These are phyloP conservation scores for Scalesia atractyloides DNA, from an alignment of 129 eudicot species.

Conservation along the genomic window DNA sequence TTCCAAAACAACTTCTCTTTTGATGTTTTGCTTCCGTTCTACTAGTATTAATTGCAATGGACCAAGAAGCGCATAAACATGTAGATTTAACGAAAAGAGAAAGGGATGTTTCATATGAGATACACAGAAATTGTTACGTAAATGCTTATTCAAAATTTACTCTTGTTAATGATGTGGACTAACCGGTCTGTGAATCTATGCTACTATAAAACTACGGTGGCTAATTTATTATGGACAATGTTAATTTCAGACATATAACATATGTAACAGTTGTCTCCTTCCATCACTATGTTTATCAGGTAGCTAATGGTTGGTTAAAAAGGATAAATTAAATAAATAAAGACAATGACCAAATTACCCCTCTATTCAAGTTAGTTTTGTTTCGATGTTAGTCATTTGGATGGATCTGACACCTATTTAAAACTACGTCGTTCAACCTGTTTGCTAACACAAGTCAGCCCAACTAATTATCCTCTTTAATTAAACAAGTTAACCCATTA, in stretches of 20 bases:
- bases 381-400: too few relatives aligned
- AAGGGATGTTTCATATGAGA: constrained; percentile 4
- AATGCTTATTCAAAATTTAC: background rate
- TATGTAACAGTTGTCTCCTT: background rate
- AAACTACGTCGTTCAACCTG: too few relatives aligned
- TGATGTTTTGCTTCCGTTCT: background rate
- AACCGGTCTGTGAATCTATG: constrained; percentile 15
- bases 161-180: background rate
- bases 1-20: too few relatives aligned
- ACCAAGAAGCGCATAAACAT: background rate
- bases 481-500: too few relatives aligned
- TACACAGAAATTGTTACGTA: background rate
- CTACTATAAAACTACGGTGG: constrained; percentile 12
- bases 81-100: background rate
- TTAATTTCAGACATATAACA: background rate
- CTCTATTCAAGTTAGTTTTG: too few relatives aligned
- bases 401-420: too few relatives aligned
- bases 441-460: too few relatives aligned
- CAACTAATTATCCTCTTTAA: too few relatives aligned
- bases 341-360: too few relatives aligned
- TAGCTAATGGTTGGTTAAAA: too few relatives aligned
- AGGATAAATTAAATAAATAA: too few relatives aligned
- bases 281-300: too few relatives aligned
- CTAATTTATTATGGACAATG: background rate
- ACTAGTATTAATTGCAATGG: background rate